A percentile compares a stretch with the other conserved stretches of the same genome.
Evolutionary conservation across 1,284 basidiomycete genomes (phyloP).

Genomic region (Ceratobasidium theobromae): DNA sequence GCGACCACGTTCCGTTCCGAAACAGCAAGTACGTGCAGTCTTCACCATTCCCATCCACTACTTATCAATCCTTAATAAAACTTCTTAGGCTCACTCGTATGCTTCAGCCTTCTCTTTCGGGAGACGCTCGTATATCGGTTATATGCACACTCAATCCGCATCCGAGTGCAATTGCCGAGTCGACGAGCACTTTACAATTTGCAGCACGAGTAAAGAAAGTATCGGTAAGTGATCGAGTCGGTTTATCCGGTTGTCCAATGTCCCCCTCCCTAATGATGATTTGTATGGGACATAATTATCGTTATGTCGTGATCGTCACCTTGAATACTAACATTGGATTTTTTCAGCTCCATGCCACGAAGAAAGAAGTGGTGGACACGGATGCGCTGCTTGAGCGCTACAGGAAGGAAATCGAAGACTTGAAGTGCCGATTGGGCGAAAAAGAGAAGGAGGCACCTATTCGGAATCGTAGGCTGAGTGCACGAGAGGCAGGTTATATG

Average conservation of each 20-base stretch:
- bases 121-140: conserved; percentile 94
- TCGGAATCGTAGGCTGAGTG: conserved; percentile 60
- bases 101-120: conserved; percentile 91
- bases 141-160: conserved; percentile 95
- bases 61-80: neutral
- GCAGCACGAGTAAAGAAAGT: conserved; percentile 87
- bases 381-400: conserved; percentile 91
- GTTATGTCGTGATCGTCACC: no score
- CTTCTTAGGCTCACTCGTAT: conserved; percentile 68
- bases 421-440: conserved; percentile 67
- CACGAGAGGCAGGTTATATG: conserved; percentile 58
- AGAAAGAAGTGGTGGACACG: conserved; percentile 91
- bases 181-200: conserved; percentile 82
- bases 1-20: conserved; percentile 90
- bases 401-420: conserved; percentile 85
- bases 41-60: neutral
- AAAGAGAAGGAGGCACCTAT: conserved; percentile 61
- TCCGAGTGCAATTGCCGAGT: conserved; percentile 70
- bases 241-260: no score
- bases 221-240: conserved; percentile 56
- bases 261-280: no score
- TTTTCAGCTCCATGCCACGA: conserved; percentile 77
- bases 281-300: no score
- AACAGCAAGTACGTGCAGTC: conserved; percentile 72
- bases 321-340: conserved; percentile 32